Base-by-base conservation (phyloP, 441 rosid species). In the Lepidium campestre region DNA sequence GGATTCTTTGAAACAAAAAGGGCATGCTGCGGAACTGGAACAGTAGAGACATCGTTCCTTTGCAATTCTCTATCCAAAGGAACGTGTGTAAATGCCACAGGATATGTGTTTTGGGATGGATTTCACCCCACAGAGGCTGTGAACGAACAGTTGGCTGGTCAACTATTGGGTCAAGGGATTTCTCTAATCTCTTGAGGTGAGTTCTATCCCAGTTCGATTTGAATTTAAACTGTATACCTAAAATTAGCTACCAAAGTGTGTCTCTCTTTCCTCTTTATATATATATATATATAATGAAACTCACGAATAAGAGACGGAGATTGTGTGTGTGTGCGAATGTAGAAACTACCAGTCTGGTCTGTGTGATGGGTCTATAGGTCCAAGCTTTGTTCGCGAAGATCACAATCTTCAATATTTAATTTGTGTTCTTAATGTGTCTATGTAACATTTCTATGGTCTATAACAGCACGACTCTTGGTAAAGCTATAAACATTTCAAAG, bases 61-160 rank as follows among this genome's bases (percentile, higher is more conserved):
- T 90, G 99, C 83, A 90, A 90, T 78, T 76, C 86, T 57, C 55
- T 82, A 70, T 75, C 96, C 7, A 6, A 68, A 6, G 96, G 96
- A 44, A 90, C 91, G 45, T 88, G 91, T 79, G 54, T 81, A 47
- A 85, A 91, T 73, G 94, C 97, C 31, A 86, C 97, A 62, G 62
- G 70, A 20, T 94, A 87, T 62, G 84, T 89, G 68, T 91, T 91
- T 64, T 91, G 97, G 94, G 97, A 91, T 67, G 97, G 93, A 62
- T 91, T 91, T 77, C 97, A 91, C 80, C 91, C 97, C 56, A 77
- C 98, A 18, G 93, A 95, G 87, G 89, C 96, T n/a, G 86, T 94
- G 50, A 88, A 95, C 81, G 74, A 78, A 78, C 78, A 80, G 65
- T 57, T 91, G 76, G 96, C 95, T 61, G 85, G 81, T 29, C 62